Evolutionary conservation across 805 yeast species (phyloP).

Genomic region (Lipomyces mesembrius): DNA sequence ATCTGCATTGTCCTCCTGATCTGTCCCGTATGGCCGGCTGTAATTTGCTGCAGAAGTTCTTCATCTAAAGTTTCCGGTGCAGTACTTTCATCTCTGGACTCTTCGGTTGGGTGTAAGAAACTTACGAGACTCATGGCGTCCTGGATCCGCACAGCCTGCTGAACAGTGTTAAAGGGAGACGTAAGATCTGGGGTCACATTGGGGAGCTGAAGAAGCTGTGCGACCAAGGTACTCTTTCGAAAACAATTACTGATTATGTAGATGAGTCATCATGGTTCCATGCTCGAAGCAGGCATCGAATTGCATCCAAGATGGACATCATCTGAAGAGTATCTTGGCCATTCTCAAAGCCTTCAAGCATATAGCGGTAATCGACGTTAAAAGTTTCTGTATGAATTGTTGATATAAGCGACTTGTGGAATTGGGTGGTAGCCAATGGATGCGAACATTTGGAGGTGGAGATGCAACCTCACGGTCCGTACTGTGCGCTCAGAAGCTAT

Average conservation of each 20-base stretch:
- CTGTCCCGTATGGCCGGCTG: conserved; percentile 8
- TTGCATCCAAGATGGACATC: not conserved
- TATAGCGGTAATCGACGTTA: not conserved
- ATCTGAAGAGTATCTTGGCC: conserved; percentile 1
- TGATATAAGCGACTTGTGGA: too few species aligned
- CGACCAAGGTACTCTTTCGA: not conserved
- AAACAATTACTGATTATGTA: not conserved
- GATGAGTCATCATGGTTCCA: conserved; percentile 7
- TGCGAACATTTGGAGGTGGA: too few species aligned
- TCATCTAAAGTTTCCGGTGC: not conserved
- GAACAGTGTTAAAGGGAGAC: not conserved
- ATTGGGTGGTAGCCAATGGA: too few species aligned
- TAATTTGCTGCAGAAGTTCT: conserved; percentile 1
- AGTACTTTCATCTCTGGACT: conserved; percentile 2
- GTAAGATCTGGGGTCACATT: conserved; percentile 5
- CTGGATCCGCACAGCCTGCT: not conserved
- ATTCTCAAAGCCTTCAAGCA: conserved; percentile 5
- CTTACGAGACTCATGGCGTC: not conserved
- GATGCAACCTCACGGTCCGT: too few species aligned
- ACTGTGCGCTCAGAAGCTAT: too few species aligned
- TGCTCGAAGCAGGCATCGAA: not conserved
- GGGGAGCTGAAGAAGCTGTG: conserved; percentile 3
- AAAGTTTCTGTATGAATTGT: too few species aligned
- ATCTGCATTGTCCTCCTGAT: conserved; percentile 5
- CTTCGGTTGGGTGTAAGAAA: not conserved